Percentiles rank a stretch among this genome's conserved stretches.
phyloP scores from a whole-genome alignment of 2,329 filamentous ascomycete species.

The Biscogniauxia sp. region DNA sequence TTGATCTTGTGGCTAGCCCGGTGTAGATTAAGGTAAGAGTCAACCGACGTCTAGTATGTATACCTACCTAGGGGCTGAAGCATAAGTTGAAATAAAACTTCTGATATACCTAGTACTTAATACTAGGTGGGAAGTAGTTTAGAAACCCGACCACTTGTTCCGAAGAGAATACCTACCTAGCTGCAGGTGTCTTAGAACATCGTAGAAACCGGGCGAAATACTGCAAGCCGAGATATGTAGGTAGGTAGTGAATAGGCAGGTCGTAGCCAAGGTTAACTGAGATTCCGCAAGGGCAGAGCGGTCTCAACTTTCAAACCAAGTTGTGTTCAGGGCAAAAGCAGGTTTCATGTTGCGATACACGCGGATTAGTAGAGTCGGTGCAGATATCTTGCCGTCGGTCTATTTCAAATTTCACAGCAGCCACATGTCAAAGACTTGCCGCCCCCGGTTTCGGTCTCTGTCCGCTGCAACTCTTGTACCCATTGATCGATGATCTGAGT shows the following conservation, averaged over 20 bases:
- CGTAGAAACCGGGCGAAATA: no score
- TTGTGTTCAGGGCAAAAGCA: not conserved
- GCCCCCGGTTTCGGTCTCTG: not conserved
- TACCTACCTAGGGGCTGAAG: not conserved
- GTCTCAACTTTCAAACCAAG: no score
- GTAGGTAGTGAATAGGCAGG: no score
- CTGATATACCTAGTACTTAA: no score
- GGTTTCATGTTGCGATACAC: not conserved
- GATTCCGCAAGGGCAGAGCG: no score
- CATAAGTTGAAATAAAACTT: not conserved
- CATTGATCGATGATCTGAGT: not conserved
- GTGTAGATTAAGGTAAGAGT: not conserved
- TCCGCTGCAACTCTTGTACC: not conserved
- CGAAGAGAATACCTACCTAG: no score
- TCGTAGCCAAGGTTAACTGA: no score
- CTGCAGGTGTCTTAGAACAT: no score
- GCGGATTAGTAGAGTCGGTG: not conserved
- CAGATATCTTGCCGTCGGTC: slow-evolving; percentile 2
- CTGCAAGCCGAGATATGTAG: no score
- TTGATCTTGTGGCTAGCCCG: not conserved
- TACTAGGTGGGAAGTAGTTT: no score
- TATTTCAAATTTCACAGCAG: not conserved
- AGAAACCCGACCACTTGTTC: no score
- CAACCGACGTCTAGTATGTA: not conserved
- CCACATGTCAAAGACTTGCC: not conserved